Percentiles rank a stretch among this genome's conserved stretches.
phyloP scores from a whole-genome alignment of 768 basidiomycete genomes.

The Russula lepida region DNA sequence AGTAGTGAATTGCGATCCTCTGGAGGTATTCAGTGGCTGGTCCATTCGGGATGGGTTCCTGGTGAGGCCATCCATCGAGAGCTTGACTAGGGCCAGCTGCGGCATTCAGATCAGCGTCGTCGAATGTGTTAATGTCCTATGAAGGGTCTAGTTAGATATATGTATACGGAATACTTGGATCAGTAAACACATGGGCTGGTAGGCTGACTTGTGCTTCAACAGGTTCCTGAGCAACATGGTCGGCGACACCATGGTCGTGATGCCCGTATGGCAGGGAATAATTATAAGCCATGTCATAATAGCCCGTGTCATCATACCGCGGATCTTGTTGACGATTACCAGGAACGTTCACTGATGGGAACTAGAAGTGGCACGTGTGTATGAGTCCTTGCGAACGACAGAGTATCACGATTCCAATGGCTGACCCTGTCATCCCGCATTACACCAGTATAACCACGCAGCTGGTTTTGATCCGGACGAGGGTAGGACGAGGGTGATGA shows the following conservation, averaged over 20 bases:
- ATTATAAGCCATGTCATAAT: neutral
- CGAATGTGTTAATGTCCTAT: neutral
- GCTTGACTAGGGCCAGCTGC: neutral
- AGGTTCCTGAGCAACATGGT: neutral
- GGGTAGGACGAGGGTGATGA: neutral
- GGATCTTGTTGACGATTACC: too few species aligned
- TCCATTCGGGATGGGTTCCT: neutral
- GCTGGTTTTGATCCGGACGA: neutral
- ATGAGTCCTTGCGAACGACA: neutral
- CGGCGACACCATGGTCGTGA: neutral
- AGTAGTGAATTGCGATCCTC: neutral
- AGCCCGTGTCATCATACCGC: too few species aligned
- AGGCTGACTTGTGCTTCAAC: neutral
- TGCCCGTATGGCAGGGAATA: neutral
- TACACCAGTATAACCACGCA: neutral
- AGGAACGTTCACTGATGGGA: too few species aligned
- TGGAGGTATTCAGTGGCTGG: neutral
- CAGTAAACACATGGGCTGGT: neutral
- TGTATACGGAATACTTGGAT: neutral
- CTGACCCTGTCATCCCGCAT: neutral
- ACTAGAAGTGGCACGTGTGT: neutral
- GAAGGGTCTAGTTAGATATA: neutral
- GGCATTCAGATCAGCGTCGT: neutral
- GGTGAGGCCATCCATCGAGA: neutral
- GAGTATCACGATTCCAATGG: neutral